These are phyloP conservation scores for Tylopilus vinaceipallidus DNA, from an alignment of 768 basidiomycete species.

Conservation along the genomic window DNA sequence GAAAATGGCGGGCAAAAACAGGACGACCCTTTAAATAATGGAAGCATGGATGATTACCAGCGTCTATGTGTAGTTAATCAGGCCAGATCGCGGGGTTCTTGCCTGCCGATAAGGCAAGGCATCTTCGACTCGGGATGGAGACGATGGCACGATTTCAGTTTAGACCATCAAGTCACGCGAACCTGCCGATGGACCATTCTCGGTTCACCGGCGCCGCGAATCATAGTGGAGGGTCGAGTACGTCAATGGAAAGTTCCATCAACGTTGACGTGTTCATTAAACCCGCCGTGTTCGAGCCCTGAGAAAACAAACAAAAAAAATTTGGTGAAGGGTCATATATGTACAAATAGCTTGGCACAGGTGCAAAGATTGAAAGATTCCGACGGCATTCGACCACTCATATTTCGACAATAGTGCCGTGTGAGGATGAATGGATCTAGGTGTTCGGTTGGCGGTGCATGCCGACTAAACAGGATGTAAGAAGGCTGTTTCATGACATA, in stretches of 20 bases:
- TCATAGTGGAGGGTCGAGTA: slow-evolving; percentile 24
- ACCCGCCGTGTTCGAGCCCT: slow-evolving; percentile 24
- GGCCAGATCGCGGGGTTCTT: slow-evolving; percentile 56
- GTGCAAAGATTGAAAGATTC: slow-evolving; percentile 10
- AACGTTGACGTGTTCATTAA: slow-evolving; percentile 30
- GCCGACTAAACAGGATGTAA: slow-evolving; percentile 31
- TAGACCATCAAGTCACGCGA: slow-evolving; percentile 26
- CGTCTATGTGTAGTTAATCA: slow-evolving; percentile 48
- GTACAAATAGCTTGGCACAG: slow-evolving; percentile 29
- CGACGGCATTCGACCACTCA: slow-evolving; percentile 6
- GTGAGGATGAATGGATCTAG: slow-evolving; percentile 17
- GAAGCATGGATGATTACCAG: slow-evolving; percentile 27
- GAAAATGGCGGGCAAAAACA: slow-evolving; percentile 19
- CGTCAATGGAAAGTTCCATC: slow-evolving; percentile 36
- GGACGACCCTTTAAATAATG: slow-evolving; percentile 37
- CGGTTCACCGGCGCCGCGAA: slow-evolving; percentile 30
- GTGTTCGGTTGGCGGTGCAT: slow-evolving; percentile 36
- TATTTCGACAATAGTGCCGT: slow-evolving; percentile 13
- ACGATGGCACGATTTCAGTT: slow-evolving; percentile 25
- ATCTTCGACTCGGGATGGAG: slow-evolving; percentile 20
- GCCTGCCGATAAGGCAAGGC: slow-evolving; percentile 35
- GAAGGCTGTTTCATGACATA: slow-evolving; percentile 5
- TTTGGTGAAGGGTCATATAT: slow-evolving; percentile 32
- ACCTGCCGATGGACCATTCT: slow-evolving; percentile 15
- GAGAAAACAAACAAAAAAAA: slow-evolving; percentile 23